A percentile compares a stretch with the other conserved stretches of the same genome.
phyloP scores from a whole-genome alignment of 441 rosid genomes.

The Croton setiger region DNA sequence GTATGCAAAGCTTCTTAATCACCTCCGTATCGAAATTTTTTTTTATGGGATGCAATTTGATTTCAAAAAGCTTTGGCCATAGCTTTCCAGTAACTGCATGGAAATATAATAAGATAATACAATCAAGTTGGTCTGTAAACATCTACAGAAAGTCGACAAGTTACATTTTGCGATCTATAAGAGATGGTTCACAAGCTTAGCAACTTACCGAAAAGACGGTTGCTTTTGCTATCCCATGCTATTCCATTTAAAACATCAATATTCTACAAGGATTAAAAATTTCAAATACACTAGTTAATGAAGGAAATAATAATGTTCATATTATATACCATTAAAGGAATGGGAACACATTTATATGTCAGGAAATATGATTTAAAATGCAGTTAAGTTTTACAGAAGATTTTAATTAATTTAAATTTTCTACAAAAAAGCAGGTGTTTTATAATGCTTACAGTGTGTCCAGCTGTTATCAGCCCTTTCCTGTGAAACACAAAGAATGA shows the following conservation, averaged over 20 bases:
- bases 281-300: neutral
- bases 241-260: conserved; percentile 94
- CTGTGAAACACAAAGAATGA: conserved; percentile 34
- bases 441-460: conserved; percentile 50
- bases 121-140: neutral
- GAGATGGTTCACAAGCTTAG: neutral
- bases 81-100: conserved; percentile 83
- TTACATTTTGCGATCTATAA: neutral
- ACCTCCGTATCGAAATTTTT: conserved; percentile 16
- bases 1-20: conserved; percentile 53
- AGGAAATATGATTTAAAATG: neutral
- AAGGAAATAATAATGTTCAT: neutral
- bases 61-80: conserved; percentile 89
- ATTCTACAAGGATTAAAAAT: conserved; percentile 34
- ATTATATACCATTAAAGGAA: neutral
- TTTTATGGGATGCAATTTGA: conserved; percentile 49
- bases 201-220: conserved; percentile 78
- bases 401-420: neutral
- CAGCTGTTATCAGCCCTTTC: conserved; percentile 55
- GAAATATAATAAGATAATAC: neutral
- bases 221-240: conserved; percentile 71
- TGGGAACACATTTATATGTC: neutral
- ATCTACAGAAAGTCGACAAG: neutral
- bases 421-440: neutral
- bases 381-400: neutral